A percentile compares a stretch with the other conserved stretches of the same genome.
Conservation (phyloP, 768 basidiomycete genomes). For the Boletus insuetus region DNA sequence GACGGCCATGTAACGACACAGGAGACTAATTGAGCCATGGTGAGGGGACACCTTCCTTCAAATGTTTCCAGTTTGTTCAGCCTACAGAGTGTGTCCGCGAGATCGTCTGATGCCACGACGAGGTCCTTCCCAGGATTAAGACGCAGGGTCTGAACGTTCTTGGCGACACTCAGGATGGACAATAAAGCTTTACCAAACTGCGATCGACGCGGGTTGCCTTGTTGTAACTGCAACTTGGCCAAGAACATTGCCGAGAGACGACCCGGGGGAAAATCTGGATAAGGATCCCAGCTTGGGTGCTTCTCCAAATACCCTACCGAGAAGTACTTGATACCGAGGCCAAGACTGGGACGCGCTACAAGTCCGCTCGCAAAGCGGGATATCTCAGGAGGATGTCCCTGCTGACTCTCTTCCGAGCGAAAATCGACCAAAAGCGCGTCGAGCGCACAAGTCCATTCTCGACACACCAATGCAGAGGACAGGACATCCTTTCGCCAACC, state of each 20-base stretch:
- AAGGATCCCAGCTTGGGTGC: constrained; percentile 5
- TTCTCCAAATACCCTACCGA: constrained; percentile 3
- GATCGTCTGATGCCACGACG: background rate
- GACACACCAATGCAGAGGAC: constrained; percentile 8
- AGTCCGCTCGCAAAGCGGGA: background rate
- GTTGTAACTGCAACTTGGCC: too few relatives aligned
- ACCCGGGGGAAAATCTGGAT: background rate
- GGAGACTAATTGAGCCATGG: background rate
- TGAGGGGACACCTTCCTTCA: background rate
- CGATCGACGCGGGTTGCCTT: background rate
- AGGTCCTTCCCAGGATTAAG: background rate
- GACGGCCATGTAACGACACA: constrained; percentile 9
- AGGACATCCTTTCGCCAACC: constrained; percentile 7
- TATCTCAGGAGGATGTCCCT: constrained; percentile 6
- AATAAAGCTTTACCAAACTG: background rate
- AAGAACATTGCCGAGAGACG: background rate
- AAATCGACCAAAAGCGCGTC: constrained; percentile 8
- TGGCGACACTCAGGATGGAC: constrained; percentile 1
- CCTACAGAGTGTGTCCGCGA: background rate
- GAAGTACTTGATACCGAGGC: constrained; percentile 8
- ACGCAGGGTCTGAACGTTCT: background rate
- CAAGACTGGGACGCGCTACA: background rate
- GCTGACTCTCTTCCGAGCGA: background rate
- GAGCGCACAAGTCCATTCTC: constrained; percentile 12
- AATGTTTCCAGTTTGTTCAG: constrained; percentile 1